These are phyloP conservation scores for Thelonectria rubi DNA, from an alignment of 2,329 filamentous ascomycete genomes.

Conservation along the genomic window DNA sequence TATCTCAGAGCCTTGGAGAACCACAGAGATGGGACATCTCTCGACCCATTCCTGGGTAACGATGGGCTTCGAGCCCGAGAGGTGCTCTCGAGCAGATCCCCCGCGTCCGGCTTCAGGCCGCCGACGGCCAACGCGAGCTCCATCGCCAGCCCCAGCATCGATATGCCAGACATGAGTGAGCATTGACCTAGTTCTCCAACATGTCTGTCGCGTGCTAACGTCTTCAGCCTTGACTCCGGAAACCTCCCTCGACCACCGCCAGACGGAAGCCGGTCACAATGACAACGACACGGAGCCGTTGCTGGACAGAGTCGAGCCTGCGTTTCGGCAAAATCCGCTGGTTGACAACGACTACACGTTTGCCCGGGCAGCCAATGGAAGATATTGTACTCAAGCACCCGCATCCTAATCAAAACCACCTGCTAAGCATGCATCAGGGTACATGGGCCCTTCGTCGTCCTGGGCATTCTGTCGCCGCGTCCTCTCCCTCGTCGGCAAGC, in stretches of 20 bases:
- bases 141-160: not conserved
- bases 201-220: not conserved
- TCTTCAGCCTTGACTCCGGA: not conserved
- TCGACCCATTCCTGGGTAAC: not conserved
- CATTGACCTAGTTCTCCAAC: not conserved
- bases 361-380: conserved; percentile 29
- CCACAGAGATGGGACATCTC: conserved; percentile 24
- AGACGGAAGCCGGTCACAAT: not conserved
- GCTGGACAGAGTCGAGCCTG: conserved; percentile 33
- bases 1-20: conserved; percentile 38
- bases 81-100: not conserved
- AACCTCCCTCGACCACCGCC: conserved; percentile 24
- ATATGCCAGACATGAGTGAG: conserved; percentile 6
- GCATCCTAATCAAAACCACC: fast-evolving
- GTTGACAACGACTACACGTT: conserved; percentile 41
- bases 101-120: conserved; percentile 6
- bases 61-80: not conserved
- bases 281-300: conserved; percentile 14
- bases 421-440: conserved; percentile 28
- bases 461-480: conserved; percentile 41
- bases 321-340: conserved; percentile 38
- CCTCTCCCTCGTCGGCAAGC: conserved; percentile 36
- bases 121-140: not conserved
- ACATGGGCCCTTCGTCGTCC: conserved; percentile 41
- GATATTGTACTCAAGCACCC: conserved; percentile 28